Evolutionary conservation across 2,329 filamentous ascomycete genomes (phyloP).

Genomic region (Cytospora piceae): DNA sequence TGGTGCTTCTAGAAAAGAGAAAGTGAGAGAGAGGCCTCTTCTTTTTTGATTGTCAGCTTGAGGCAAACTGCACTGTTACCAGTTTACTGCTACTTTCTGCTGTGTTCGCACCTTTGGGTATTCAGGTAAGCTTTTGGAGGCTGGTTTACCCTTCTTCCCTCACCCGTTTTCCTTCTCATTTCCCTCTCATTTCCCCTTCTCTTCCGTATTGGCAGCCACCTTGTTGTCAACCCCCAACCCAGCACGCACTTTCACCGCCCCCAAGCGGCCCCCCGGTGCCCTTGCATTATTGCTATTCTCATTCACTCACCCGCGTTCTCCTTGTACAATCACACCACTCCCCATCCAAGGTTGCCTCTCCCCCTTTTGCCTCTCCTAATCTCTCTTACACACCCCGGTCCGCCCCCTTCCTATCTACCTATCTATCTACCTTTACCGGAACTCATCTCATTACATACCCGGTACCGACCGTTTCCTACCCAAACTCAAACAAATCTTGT

Average conservation of each 20-base stretch:
- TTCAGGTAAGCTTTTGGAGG: not conserved
- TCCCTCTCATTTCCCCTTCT: not conserved
- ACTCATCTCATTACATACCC: constrained; percentile 26
- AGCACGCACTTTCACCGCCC: constrained; percentile 12
- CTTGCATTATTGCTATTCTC: constrained; percentile 34
- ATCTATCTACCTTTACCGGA: constrained; percentile 30
- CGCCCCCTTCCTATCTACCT: constrained; percentile 29
- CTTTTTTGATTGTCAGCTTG: not conserved
- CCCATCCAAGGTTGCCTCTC: constrained; percentile 11
- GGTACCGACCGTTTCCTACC: constrained; percentile 1
- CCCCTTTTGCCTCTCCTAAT: constrained; percentile 33
- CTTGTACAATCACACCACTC: constrained; percentile 19
- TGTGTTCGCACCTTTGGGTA: not conserved
- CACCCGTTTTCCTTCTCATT: not conserved
- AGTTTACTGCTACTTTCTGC: not conserved
- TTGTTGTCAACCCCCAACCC: not conserved
- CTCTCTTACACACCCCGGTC: constrained; percentile 37
- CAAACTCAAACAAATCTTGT: constrained; percentile 26
- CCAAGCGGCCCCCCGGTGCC: constrained; percentile 32
- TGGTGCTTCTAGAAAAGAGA: constrained; percentile 17
- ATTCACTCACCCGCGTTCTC: constrained; percentile 13
- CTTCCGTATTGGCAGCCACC: not conserved
- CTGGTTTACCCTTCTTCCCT: not conserved
- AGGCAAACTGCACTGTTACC: not conserved
- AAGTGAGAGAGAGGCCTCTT: constrained; percentile 8